These are phyloP conservation scores for Sporothrix sp. DNA, from an alignment of 2,329 filamentous ascomycete genomes.

Conservation along the genomic window DNA sequence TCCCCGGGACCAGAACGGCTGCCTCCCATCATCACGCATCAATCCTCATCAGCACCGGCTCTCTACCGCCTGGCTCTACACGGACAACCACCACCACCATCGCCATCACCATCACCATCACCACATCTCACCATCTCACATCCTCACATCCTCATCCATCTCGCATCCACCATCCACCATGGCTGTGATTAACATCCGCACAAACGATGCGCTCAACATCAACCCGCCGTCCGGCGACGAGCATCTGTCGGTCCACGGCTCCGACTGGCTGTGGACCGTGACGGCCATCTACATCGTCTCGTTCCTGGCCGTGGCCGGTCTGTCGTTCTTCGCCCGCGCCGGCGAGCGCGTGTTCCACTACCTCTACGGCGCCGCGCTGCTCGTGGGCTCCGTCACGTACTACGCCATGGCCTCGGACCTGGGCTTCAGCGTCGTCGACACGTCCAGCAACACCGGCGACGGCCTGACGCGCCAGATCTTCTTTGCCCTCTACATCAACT, in stretches of 20 bases:
- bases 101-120: neutral
- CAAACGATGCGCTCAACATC: constrained; percentile 37
- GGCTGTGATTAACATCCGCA: constrained; percentile 24
- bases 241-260: constrained; percentile 35
- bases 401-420: constrained; percentile 44
- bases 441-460: constrained; percentile 23
- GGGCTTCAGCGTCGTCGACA: constrained; percentile 31
- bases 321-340: constrained; percentile 33
- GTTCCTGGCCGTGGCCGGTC: constrained; percentile 33
- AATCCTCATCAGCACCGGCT: neutral
- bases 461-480: constrained; percentile 39
- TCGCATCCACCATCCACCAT: constrained; percentile 20
- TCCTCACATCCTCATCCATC: neutral
- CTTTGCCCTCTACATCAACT: constrained; percentile 47
- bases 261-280: constrained; percentile 47
- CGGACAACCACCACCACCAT: neutral
- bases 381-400: constrained; percentile 42
- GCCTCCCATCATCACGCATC: no score
- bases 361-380: constrained; percentile 39
- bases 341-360: constrained; percentile 49
- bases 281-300: constrained; percentile 37
- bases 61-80: neutral
- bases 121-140: neutral
- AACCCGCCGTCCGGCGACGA: constrained; percentile 36
- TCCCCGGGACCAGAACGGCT: no score